A percentile compares a stretch with the other conserved stretches of the same genome.
Conservation (phyloP, 2,329 filamentous ascomycete species). For the Trichoderma lentiforme region DNA sequence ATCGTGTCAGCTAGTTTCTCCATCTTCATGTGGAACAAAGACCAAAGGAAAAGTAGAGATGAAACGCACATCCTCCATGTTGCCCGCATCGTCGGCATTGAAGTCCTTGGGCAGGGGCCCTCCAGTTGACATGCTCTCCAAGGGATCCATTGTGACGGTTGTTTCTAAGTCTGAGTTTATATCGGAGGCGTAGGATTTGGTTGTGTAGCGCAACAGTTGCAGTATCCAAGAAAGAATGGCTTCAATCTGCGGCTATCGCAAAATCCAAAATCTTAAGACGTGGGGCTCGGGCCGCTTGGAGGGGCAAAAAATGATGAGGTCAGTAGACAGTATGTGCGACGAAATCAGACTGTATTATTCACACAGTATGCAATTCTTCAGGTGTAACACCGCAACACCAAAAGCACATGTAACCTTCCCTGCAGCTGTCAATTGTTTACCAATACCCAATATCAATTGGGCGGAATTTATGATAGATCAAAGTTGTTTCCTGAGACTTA, state of each 20-base stretch:
- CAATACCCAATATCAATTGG: too few relatives aligned
- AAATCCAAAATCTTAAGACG: conserved; percentile 19
- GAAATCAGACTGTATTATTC: background rate
- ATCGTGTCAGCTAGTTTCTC: background rate
- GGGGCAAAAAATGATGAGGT: conserved; percentile 18
- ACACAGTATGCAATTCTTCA: background rate
- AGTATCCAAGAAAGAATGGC: background rate
- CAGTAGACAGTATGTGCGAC: conserved; percentile 14
- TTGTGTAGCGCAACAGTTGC: background rate
- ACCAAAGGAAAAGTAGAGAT: background rate
- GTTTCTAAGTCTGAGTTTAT: background rate
- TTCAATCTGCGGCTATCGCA: conserved; percentile 3
- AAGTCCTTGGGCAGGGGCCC: conserved; percentile 52
- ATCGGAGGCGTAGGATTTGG: background rate
- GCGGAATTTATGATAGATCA: background rate
- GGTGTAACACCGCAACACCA: background rate
- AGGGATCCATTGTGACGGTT: conserved; percentile 36
- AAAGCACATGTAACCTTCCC: background rate
- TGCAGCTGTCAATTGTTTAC: background rate
- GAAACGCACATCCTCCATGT: conserved; percentile 53
- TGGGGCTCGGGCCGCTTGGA: conserved; percentile 15
- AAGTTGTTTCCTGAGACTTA: background rate
- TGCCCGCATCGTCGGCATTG: conserved; percentile 54
- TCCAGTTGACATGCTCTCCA: conserved; percentile 35
- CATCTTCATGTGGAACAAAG: background rate